These are phyloP conservation scores for Saitozyma sp. DNA, from an alignment of 768 basidiomycete genomes.

Conservation along the genomic window DNA sequence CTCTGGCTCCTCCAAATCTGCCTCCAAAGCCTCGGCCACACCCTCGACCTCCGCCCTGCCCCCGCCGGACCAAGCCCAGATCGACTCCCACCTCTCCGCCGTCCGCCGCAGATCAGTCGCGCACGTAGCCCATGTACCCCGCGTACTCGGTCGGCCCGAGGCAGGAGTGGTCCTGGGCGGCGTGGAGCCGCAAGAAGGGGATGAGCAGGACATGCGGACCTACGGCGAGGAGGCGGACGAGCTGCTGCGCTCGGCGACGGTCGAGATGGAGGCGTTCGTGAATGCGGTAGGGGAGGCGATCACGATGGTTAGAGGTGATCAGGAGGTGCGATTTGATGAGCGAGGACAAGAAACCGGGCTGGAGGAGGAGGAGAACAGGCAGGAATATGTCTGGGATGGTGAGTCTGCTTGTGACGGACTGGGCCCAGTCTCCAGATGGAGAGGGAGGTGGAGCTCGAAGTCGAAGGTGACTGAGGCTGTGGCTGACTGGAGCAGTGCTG, in stretches of 20 bases:
- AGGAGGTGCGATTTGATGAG: conserved; percentile 14
- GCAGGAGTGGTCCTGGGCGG: too few species aligned
- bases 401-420: conserved; percentile 1
- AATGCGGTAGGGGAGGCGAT: conserved; percentile 15
- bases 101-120: too few species aligned
- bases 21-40: too few species aligned
- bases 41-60: too few species aligned
- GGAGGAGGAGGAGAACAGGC: background rate
- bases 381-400: conserved; percentile 47
- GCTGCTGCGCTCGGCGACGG: conserved; percentile 5
- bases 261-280: conserved; percentile 19
- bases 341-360: conserved; percentile 2
- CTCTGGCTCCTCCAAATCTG: too few species aligned
- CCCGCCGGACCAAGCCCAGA: too few species aligned
- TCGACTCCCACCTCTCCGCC: too few species aligned
- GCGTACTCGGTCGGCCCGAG: too few species aligned
- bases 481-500: conserved; percentile 23
- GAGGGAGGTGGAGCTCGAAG: too few species aligned
- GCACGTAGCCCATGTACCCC: too few species aligned
- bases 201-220: conserved; percentile 13
- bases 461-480: background rate
- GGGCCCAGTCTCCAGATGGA: too few species aligned
- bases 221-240: conserved; percentile 14
- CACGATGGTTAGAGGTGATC: conserved; percentile 11
- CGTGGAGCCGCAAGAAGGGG: conserved; percentile 4